Evolutionary conservation across 148 eudicot species (phyloP).

Genomic region (Drosera capensis): DNA sequence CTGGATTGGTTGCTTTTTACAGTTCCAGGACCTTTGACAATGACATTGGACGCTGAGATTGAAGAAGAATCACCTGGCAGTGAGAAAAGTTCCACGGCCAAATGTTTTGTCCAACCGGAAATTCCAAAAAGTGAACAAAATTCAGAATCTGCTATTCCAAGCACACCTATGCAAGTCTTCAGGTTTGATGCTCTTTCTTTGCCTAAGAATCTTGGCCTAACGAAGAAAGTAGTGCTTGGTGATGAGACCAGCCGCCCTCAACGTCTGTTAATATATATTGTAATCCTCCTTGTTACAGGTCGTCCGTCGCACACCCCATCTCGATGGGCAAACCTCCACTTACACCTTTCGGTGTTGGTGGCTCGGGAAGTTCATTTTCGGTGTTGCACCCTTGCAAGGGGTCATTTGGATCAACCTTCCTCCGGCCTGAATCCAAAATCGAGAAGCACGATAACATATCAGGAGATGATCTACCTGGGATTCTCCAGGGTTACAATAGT

Average conservation of each 20-base stretch:
- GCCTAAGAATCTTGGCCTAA: background rate
- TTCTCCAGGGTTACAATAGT: slow-evolving; percentile 37
- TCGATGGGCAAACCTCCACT: slow-evolving; percentile 61
- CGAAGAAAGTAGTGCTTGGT: background rate
- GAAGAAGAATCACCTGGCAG: slow-evolving; percentile 35
- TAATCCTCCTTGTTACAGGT: slow-evolving; percentile 21
- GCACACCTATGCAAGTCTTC: slow-evolving; percentile 43
- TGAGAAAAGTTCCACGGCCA: slow-evolving; percentile 21
- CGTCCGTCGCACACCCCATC: slow-evolving; percentile 23
- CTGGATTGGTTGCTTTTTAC: background rate
- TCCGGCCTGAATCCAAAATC: slow-evolving; percentile 23
- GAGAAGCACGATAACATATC: slow-evolving; percentile 24
- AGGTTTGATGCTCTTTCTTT: slow-evolving; percentile 24
- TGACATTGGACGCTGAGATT: slow-evolving; percentile 35
- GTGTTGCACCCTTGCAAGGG: slow-evolving; percentile 16
- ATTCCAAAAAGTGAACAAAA: slow-evolving; percentile 22
- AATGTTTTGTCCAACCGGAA: slow-evolving; percentile 18
- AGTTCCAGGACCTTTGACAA: slow-evolving; percentile 22
- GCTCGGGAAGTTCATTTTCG: slow-evolving; percentile 29
- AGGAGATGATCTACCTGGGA: slow-evolving; percentile 53
- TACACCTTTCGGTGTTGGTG: slow-evolving; percentile 28
- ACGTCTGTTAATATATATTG: background rate
- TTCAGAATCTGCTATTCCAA: slow-evolving; percentile 32
- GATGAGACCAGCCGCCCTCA: background rate
- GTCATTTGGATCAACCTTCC: slow-evolving; percentile 26